Conservation (phyloP, 1,139 yeast genomes). For the Scheffersomyces quercinus region DNA sequence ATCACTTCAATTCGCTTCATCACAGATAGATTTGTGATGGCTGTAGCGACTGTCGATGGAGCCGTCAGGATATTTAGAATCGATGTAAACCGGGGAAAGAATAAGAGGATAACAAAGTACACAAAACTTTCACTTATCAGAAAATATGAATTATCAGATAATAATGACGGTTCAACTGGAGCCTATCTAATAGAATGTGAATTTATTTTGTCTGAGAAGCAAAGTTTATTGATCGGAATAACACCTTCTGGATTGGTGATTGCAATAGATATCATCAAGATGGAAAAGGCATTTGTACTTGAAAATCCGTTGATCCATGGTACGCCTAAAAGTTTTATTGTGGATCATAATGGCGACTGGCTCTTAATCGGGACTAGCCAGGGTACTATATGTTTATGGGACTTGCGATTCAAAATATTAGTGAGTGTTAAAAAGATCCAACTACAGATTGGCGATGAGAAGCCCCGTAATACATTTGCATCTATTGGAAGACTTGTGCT, state of each 20-base stretch:
- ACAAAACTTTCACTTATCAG: conserved; percentile 45
- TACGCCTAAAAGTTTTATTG: conserved; percentile 55
- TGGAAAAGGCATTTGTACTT: conserved; percentile 46
- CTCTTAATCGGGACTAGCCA: conserved; percentile 69
- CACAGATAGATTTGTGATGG: conserved; percentile 63
- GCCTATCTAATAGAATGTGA: conserved; percentile 49
- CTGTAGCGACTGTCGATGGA: conserved; percentile 70
- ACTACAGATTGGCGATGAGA: conserved; percentile 24
- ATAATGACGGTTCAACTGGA: conserved; percentile 12
- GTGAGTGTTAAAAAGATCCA: conserved; percentile 59
- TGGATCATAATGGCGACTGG: conserved; percentile 61
- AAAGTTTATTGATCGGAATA: conserved; percentile 40
- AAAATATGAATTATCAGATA: conserved; percentile 33
- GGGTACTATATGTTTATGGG: conserved; percentile 82
- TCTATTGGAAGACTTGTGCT: conserved; percentile 42
- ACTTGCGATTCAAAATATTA: conserved; percentile 62
- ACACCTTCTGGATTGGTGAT: conserved; percentile 58
- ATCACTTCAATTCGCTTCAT: conserved; percentile 55
- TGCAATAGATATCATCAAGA: conserved; percentile 59
- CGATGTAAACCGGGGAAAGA: conserved; percentile 42
- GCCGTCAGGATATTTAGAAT: conserved; percentile 56
- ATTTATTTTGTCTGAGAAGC: conserved; percentile 25
- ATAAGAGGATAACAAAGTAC: conserved; percentile 33
- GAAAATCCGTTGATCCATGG: conserved; percentile 69
- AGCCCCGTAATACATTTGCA: background rate